Percentiles rank a stretch among this genome's conserved stretches.
phyloP scores from a whole-genome alignment of 495 filamentous ascomycete species.

The Penicillium egyptiacum region DNA sequence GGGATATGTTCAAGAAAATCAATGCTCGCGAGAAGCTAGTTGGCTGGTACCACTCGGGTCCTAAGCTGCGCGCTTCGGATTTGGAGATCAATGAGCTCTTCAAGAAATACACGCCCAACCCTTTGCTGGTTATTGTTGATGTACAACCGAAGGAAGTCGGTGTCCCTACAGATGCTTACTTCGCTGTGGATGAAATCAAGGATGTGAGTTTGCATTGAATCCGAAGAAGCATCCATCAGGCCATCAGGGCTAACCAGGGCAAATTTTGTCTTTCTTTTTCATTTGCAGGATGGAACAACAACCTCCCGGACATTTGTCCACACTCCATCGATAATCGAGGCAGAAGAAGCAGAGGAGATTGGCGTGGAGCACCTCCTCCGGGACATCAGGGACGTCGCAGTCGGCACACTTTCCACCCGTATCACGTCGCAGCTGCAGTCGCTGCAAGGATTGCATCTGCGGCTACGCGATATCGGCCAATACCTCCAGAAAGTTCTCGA shows the following conservation, averaged over 20 bases:
- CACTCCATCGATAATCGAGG: slow-evolving; percentile 98
- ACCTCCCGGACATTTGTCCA: slow-evolving; percentile 98
- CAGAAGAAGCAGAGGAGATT: slow-evolving; percentile 98
- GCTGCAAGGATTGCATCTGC: slow-evolving; percentile 91
- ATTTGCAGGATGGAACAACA: slow-evolving; percentile 84
- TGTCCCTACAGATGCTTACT: slow-evolving; percentile 98
- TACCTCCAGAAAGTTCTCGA: slow-evolving; percentile 97
- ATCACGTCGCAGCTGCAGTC: slow-evolving; percentile 98
- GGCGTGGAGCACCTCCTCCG: slow-evolving; percentile 97
- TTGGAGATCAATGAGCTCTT: slow-evolving; percentile 99
- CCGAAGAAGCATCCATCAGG: neutral
- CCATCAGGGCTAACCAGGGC: slow-evolving; percentile 11
- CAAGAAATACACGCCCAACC: slow-evolving; percentile 97
- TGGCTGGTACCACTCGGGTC: slow-evolving; percentile 99
- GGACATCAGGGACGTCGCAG: slow-evolving; percentile 95
- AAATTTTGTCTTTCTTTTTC: neutral
- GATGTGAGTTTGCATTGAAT: slow-evolving; percentile 65
- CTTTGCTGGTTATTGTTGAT: slow-evolving; percentile 94
- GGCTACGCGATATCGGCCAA: slow-evolving; percentile 89
- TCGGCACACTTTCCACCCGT: slow-evolving; percentile 95
- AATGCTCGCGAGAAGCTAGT: slow-evolving; percentile 98
- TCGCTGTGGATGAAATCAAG: slow-evolving; percentile 99
- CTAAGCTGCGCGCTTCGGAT: slow-evolving; percentile 94
- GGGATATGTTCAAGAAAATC: slow-evolving; percentile 99
- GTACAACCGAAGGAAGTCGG: slow-evolving; percentile 98